Conservation (phyloP, 1,284 basidiomycete species). For the Ustilago bromivora region DNA sequence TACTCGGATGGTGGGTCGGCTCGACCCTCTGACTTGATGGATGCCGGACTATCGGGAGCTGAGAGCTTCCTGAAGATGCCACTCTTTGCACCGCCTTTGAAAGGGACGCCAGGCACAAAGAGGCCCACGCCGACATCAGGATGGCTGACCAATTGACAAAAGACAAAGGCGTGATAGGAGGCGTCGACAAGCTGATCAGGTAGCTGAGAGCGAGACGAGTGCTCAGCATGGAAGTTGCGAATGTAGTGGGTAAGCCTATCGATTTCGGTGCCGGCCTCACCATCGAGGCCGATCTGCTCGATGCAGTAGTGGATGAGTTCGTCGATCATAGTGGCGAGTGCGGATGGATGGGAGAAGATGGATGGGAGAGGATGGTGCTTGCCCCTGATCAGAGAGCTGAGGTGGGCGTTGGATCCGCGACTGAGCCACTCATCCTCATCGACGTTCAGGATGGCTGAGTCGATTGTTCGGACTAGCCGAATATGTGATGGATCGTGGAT, state of each 20-base stretch:
- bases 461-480: neutral
- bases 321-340: constrained; percentile 74
- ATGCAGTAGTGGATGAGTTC: constrained; percentile 80
- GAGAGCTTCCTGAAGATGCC: constrained; percentile 21
- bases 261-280: constrained; percentile 81
- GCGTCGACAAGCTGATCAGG: constrained; percentile 77
- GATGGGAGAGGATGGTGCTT: neutral
- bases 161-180: constrained; percentile 81
- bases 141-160: constrained; percentile 80
- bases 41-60: constrained; percentile 12
- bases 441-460: neutral
- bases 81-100: constrained; percentile 21
- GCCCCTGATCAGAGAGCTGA: neutral
- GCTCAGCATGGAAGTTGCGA: constrained; percentile 74
- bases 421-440: neutral
- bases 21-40: constrained; percentile 6
- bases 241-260: constrained; percentile 79
- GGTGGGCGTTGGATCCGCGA: neutral
- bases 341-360: neutral
- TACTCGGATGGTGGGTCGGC: constrained; percentile 10
- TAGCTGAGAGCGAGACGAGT: constrained; percentile 68
- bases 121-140: constrained; percentile 78
- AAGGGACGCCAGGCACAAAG: constrained; percentile 22
- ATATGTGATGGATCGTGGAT: neutral
- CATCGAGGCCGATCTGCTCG: constrained; percentile 82